A percentile compares a stretch with the other conserved stretches of the same genome.
Conservation (phyloP, 352 stramenopile species). For the Globisporangium polare region DNA sequence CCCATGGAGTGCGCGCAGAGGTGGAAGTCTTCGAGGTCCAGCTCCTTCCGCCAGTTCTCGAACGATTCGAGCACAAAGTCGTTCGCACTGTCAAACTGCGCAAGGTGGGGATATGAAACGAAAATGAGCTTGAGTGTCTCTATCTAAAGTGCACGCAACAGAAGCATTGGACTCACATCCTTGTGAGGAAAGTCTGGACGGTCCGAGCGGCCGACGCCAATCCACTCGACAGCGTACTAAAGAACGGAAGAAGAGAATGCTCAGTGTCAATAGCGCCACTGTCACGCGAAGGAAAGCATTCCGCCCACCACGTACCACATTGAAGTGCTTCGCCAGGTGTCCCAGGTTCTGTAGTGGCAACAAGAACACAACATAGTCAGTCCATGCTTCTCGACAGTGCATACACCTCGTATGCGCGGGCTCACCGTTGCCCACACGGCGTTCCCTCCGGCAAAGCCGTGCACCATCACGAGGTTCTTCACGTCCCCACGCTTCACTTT, state of each 20-base stretch:
- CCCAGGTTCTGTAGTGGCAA: conserved; percentile 50
- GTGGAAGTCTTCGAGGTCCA: conserved; percentile 64
- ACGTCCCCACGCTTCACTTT: conserved; percentile 33
- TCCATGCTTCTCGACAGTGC: too few species aligned
- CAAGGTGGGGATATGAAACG: too few species aligned
- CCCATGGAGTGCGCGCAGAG: conserved; percentile 82
- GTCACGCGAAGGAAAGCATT: not conserved
- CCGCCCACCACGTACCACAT: conserved; percentile 50
- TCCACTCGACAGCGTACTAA: conserved; percentile 85
- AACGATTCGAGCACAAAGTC: conserved; percentile 66
- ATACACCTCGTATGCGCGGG: too few species aligned
- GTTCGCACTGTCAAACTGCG: conserved; percentile 73
- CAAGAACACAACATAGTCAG: conserved; percentile 4
- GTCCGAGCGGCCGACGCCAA: conserved; percentile 74
- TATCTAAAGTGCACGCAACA: too few species aligned
- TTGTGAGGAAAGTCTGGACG: conserved; percentile 68
- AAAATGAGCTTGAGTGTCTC: too few species aligned
- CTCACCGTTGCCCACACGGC: conserved; percentile 76
- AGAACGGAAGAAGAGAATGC: not conserved
- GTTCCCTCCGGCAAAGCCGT: conserved; percentile 78
- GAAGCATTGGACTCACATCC: conserved; percentile 66
- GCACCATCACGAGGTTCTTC: conserved; percentile 76
- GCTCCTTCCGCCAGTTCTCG: conserved; percentile 74
- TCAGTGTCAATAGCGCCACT: not conserved
- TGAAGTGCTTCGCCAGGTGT: conserved; percentile 71